Percentiles rank a stretch among this genome's conserved stretches.
Evolutionary conservation across 1,284 basidiomycete species (phyloP).

Genomic region (Trichosporon inkin): DNA sequence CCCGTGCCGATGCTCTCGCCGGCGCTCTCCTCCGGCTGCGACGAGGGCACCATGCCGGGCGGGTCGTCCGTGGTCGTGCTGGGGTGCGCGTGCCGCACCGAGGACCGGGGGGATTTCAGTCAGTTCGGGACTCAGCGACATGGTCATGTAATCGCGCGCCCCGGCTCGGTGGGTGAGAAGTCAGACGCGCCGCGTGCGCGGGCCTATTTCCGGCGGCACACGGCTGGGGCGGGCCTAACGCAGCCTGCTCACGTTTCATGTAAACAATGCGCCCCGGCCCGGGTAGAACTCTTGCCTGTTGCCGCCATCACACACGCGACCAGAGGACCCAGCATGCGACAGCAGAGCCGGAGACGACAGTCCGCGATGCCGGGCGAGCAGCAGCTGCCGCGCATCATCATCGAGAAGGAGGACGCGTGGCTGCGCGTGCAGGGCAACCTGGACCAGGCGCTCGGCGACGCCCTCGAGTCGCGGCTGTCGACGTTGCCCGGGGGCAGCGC

Average conservation of each 20-base stretch:
- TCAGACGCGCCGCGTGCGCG: background rate
- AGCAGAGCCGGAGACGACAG: constrained; percentile 2
- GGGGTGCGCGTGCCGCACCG: background rate
- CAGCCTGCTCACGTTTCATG: background rate
- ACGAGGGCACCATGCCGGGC: constrained; percentile 2
- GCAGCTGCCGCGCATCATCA: constrained; percentile 24
- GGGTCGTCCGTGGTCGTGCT: background rate
- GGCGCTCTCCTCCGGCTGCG: background rate
- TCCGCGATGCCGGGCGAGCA: background rate
- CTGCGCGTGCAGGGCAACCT: constrained; percentile 40
- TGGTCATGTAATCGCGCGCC: background rate
- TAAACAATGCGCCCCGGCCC: background rate
- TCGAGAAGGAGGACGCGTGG: constrained; percentile 47
- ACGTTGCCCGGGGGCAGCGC: constrained; percentile 37
- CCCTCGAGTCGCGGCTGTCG: constrained; percentile 38
- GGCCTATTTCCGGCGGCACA: background rate
- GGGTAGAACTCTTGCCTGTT: background rate
- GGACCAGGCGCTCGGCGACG: constrained; percentile 21
- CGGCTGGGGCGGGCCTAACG: background rate
- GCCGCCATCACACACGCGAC: background rate
- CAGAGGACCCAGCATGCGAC: background rate
- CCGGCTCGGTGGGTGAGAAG: background rate
- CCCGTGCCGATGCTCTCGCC: constrained; percentile 19
- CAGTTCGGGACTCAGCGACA: too few species aligned
- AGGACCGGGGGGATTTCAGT: background rate